phyloP scores from a whole-genome alignment of 345 rosid genomes.

The Hibiscus mutabilis region DNA sequence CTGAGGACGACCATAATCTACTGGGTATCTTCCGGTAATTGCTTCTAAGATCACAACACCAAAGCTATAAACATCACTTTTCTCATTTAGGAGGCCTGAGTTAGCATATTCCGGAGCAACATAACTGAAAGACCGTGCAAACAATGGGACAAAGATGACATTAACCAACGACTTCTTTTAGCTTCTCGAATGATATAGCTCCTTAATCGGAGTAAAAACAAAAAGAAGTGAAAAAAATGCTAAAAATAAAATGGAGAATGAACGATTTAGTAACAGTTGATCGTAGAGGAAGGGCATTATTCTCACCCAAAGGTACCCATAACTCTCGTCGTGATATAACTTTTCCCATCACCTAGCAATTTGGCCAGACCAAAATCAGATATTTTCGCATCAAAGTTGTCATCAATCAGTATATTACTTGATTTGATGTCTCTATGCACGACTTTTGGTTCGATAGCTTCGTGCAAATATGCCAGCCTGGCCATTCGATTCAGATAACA shows the following conservation, averaged over 20 bases:
- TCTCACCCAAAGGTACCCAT: constrained; percentile 99
- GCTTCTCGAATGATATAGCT: not conserved
- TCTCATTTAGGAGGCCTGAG: constrained; percentile 86
- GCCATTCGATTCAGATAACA: constrained; percentile 7
- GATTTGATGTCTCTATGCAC: constrained; percentile 97
- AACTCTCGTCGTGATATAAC: constrained; percentile 83
- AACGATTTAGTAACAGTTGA: not conserved
- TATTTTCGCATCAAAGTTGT: constrained; percentile 74
- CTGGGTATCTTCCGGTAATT: constrained; percentile 96
- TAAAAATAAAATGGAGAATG: not conserved
- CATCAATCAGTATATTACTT: constrained; percentile 86
- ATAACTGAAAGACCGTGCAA: constrained; percentile 40
- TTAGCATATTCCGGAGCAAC: constrained; percentile 98
- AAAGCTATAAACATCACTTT: constrained; percentile 94
- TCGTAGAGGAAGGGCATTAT: constrained; percentile 7
- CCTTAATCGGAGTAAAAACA: constrained; percentile 1
- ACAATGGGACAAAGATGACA: not conserved
- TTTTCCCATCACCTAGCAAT: constrained; percentile 82
- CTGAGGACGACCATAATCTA: constrained; percentile 80
- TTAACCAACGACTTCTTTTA: constrained; percentile 2
- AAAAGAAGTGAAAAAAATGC: not conserved
- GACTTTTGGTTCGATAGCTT: constrained; percentile 98
- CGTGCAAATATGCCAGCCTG: constrained; percentile 89
- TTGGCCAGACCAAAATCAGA: constrained; percentile 97
- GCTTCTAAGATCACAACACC: constrained; percentile 94